phyloP scores from a whole-genome alignment of 1,284 basidiomycete genomes.

The Ustilago curta region DNA sequence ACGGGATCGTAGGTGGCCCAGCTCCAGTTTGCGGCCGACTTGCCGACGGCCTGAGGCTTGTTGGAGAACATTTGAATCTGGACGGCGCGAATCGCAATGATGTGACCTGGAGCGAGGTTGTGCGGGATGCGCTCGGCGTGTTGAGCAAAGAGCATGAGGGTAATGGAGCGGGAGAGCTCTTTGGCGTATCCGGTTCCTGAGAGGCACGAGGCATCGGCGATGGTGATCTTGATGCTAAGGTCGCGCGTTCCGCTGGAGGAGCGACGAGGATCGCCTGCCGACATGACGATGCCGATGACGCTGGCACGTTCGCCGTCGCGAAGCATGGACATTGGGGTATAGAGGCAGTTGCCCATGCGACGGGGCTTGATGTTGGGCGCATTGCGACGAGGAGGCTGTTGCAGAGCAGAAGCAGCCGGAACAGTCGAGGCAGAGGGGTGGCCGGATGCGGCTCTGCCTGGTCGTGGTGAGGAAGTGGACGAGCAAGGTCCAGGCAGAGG shows the following conservation, averaged over 20 bases:
- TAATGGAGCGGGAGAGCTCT: slow-evolving; percentile 31
- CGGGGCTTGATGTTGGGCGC: slow-evolving; percentile 47
- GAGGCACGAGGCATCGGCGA: slow-evolving; percentile 46
- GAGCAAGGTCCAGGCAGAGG: slow-evolving; percentile 12
- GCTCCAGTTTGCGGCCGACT: slow-evolving; percentile 27
- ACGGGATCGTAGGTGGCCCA: slow-evolving; percentile 50
- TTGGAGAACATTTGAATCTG: slow-evolving; percentile 45
- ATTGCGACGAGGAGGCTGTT: slow-evolving; percentile 18
- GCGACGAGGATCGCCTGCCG: slow-evolving; percentile 40
- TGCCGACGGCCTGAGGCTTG: slow-evolving; percentile 47
- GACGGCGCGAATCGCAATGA: slow-evolving; percentile 39
- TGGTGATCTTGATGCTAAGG: slow-evolving; percentile 44
- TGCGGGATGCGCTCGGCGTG: slow-evolving; percentile 34
- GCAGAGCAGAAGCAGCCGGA: not conserved
- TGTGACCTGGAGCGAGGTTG: slow-evolving; percentile 30
- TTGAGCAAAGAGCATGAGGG: slow-evolving; percentile 48
- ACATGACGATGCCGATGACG: slow-evolving; percentile 51
- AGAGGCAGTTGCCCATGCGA: slow-evolving; percentile 51
- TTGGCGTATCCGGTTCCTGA: slow-evolving; percentile 48
- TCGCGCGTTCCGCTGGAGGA: slow-evolving; percentile 41
- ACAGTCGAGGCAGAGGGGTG: slow-evolving; percentile 8
- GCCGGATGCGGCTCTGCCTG: slow-evolving; percentile 16
- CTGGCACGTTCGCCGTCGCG: slow-evolving; percentile 42
- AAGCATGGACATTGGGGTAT: slow-evolving; percentile 50
- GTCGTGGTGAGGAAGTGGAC: slow-evolving; percentile 13